These are phyloP conservation scores for Metarhizium brunneum DNA, from an alignment of 2,329 filamentous ascomycete species.

Conservation along the genomic window DNA sequence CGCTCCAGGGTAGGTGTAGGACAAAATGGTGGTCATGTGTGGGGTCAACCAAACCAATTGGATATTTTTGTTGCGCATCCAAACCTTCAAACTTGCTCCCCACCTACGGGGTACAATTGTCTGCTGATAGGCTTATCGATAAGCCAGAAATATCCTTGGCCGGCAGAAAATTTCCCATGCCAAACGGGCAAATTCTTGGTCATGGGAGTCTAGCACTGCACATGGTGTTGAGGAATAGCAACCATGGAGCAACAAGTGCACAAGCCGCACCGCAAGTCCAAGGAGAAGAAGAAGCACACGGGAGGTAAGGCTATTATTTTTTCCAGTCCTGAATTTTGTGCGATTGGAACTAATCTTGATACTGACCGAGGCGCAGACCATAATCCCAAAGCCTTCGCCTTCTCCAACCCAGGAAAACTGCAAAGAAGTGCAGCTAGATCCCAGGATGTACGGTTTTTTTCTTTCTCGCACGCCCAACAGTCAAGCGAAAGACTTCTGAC, in stretches of 20 bases:
- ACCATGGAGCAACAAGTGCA: constrained; percentile 75
- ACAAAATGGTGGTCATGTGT: not conserved
- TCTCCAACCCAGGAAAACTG: constrained; percentile 71
- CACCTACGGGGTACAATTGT: not conserved
- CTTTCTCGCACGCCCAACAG: not conserved
- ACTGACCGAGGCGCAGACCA: constrained; percentile 38
- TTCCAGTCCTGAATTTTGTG: not conserved
- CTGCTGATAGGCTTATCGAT: constrained; percentile 1
- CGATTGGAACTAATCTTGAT: not conserved
- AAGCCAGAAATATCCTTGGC: not conserved
- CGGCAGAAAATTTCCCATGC: constrained; percentile 3
- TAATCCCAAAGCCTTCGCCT: constrained; percentile 88
- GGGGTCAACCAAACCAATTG: too few relatives aligned
- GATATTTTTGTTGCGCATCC: too few relatives aligned
- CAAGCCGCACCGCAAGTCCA: constrained; percentile 74
- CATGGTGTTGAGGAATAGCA: constrained; percentile 3
- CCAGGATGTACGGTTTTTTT: constrained; percentile 47
- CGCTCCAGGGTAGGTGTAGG: not conserved
- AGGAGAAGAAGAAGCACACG: constrained; percentile 69
- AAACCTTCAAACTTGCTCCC: not conserved
- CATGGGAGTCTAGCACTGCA: not conserved
- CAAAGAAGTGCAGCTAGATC: constrained; percentile 65
- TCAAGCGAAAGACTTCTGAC: not conserved
- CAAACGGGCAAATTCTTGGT: not conserved
- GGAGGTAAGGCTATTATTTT: constrained; percentile 36